Conservation (phyloP, 2,329 filamentous ascomycete species). For the Mycogone perniciosa region DNA sequence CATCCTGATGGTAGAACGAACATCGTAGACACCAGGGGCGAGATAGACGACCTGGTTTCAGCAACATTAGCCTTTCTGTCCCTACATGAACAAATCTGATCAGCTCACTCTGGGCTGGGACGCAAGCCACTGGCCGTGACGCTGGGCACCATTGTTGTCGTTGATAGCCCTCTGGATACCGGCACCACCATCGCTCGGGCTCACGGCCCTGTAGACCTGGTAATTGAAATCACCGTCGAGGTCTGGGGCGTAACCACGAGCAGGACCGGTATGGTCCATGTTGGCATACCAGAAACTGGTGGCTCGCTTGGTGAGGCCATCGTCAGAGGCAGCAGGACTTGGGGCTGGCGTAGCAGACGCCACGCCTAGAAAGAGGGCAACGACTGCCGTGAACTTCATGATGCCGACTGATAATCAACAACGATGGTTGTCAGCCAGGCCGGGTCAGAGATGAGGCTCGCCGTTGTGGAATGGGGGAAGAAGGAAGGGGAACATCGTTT, state of each 20-base stretch:
- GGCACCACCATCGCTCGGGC: conserved; percentile 28
- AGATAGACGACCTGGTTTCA: conserved; percentile 32
- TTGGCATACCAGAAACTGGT: conserved; percentile 37
- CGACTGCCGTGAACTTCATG: conserved; percentile 14
- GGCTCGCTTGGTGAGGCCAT: conserved; percentile 13
- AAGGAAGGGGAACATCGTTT: background rate
- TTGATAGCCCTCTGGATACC: conserved; percentile 36
- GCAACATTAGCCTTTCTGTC: background rate
- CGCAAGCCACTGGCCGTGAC: conserved; percentile 34
- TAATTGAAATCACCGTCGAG: conserved; percentile 33
- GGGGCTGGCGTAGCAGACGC: conserved; percentile 15
- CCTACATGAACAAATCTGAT: background rate
- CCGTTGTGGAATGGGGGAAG: background rate
- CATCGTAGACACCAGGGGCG: conserved; percentile 35
- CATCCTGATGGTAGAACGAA: conserved; percentile 34
- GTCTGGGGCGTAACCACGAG: conserved; percentile 35
- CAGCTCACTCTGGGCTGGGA: conserved; percentile 33
- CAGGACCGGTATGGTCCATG: conserved; percentile 32
- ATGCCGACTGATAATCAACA: conserved; percentile 4
- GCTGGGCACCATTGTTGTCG: conserved; percentile 26
- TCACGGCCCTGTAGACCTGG: conserved; percentile 32
- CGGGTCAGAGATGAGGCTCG: background rate
- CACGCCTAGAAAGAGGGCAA: conserved; percentile 15
- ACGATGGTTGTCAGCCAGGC: background rate
- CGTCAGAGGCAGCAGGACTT: conserved; percentile 5